Base-by-base conservation (phyloP, 164 flowering plant species). In the Nelumbo lutea region DNA sequence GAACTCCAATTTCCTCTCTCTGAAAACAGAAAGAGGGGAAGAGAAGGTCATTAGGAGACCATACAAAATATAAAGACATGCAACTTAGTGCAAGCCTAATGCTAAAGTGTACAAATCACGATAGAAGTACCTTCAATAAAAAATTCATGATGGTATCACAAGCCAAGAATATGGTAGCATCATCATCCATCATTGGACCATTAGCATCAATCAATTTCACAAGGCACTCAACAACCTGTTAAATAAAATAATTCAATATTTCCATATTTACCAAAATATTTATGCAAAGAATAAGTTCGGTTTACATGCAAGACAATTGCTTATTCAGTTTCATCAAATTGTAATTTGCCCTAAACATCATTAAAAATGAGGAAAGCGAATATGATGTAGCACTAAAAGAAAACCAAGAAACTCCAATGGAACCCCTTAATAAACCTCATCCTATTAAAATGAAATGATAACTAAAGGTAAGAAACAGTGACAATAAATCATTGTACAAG, bases 101-200 rank as follows among this genome's bases (percentile, higher is more conserved):
- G 66, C 4, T 39, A 27, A 39, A 2, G 62, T 61, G 55, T 58
- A 64, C 40, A n/a, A 45, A 44, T 61, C 52, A 48, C 13, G 14
- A 48, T 41, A 8, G 50, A 4, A 42, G 40, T 80, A 87, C 97
- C 96, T 86, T 88, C 68, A 89, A 69, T 48, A 95, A 87, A 68
- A 91, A 59, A 77, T 92, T 95, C 85, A 92, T 64, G 63, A 92
- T 70, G 42, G 91, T 89, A 76, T 92, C 97, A 78, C 96, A 95
- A 51, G 97, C 97, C 83, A 95, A 77, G 77, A 84, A 88, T 70
- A 90, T 77, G 73, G 82, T 73, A 67, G 83, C 78, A 56, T 65
- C 66, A 72, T 89, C 87, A 73, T 78, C 90, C 60, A 59, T 75
- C 53, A 39, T 68, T 61, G 39, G 56, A 64, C 62, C 60, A 61